Percentiles rank a stretch among this genome's conserved stretches.
phyloP scores from a whole-genome alignment of 805 yeast genomes.

The Metschnikowia proteae region DNA sequence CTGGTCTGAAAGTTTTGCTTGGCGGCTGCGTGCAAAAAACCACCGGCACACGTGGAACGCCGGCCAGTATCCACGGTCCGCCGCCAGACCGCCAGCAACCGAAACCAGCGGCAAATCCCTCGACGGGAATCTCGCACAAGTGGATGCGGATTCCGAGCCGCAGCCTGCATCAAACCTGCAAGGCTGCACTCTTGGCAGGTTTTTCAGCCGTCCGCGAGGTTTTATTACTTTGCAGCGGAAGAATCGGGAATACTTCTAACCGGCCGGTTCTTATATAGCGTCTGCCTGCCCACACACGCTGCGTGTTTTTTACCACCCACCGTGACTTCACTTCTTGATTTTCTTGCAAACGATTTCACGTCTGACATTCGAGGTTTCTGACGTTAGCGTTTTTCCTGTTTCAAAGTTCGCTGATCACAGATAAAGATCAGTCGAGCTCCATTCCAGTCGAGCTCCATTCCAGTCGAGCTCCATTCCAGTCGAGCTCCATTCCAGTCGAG shows the following conservation, averaged over 20 bases:
- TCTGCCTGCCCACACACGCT: background rate
- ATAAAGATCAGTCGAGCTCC: no score
- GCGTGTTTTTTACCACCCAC: background rate
- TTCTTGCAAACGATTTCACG: background rate
- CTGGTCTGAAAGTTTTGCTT: background rate
- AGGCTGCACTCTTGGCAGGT: slow-evolving; percentile 9
- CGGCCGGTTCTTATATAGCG: slow-evolving; percentile 4
- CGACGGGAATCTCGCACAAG: background rate
- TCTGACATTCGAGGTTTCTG: no score
- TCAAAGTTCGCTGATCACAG: no score
- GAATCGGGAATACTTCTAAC: slow-evolving; percentile 2
- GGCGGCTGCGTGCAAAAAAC: background rate
- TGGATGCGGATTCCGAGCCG: background rate
- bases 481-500: no score
- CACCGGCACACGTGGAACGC: no score
- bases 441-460: no score
- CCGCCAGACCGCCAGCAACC: background rate
- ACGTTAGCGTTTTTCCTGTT: no score
- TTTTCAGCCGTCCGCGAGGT: slow-evolving; percentile 8
- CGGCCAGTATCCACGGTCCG: background rate
- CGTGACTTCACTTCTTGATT: background rate
- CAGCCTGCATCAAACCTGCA: slow-evolving; percentile 8
- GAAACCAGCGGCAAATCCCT: background rate
- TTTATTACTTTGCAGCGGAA: slow-evolving; percentile 2
- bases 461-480: no score